Base-by-base conservation (phyloP, 345 rosid genomes). In the Syzygium grande region DNA sequence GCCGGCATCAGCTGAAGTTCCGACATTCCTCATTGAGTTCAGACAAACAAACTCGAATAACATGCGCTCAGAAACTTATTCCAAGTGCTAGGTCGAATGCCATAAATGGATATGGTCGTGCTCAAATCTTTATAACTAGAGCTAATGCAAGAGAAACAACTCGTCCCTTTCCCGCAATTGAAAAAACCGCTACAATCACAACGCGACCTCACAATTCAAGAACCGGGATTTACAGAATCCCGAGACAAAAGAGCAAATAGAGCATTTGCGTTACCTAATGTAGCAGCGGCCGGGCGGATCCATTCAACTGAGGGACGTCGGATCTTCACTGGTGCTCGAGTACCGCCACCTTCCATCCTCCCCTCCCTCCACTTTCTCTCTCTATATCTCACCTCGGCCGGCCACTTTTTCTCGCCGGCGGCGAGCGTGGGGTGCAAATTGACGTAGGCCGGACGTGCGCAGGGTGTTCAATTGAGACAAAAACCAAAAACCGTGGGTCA, bases 61-160 rank as follows among this genome's bases (percentile, higher is more conserved):
- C 63, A 56, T 56, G 63, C 0, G 11, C n/a, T 56, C 2, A 10
- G 1, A 56, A 56, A 56, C n/a, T 56, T 56, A 23, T 23, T 56
- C n/a, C 3, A 1, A 56, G 25, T 56, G 13, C 13, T 56, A 56
- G 63, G 23, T 56, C 0, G 13, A 56, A 23, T 56, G 63, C 2
- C 1, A 0, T 56, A 23, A 23, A 22, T 56, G n/a, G 25, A 9
- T 13, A 8, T 0, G 5, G 6, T 56, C 0, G 11, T 56, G n/a
- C 6, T 23, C n/a, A 56, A 56, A 23, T 56, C n/a, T 56, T 55
- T 8, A 55, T 3, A 7, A 55, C 25, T 54, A 54, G 17, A 52
- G 19, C 54, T 23, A 56, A 56, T 23, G n/a, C 63, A 56, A 56
- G 63, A 56, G n/a, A 56, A 56, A 23, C 25, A 23, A 23, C 13